Percentiles rank a stretch among this genome's conserved stretches.
Conservation (phyloP, 2,329 filamentous ascomycete genomes). For the Rugonectria rugulosa region DNA sequence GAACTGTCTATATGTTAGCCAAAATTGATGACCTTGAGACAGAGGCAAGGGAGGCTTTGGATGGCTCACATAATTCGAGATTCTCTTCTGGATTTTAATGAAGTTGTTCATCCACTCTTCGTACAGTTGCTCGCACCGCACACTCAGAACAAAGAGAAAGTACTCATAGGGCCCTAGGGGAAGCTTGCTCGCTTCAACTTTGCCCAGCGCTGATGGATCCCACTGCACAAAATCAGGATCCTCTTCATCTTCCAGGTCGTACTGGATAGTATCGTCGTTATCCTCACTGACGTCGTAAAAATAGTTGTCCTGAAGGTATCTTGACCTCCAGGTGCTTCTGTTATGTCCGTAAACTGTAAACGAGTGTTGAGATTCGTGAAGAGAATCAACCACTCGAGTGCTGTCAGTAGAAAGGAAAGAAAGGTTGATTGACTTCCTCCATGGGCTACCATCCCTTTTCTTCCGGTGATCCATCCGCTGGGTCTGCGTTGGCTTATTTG, state of each 20-base stretch:
- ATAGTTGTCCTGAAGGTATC: not conserved
- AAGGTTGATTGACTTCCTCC: not conserved
- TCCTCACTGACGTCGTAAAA: not conserved
- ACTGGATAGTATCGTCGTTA: conserved; percentile 7
- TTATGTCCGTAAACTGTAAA: conserved; percentile 1
- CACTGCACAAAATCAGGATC: not conserved
- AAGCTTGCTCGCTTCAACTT: not conserved
- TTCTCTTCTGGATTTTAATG: not conserved
- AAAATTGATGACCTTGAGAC: not conserved
- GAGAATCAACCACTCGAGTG: not conserved
- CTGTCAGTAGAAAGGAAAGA: not conserved
- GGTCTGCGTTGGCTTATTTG: not conserved
- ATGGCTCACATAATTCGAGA: not conserved
- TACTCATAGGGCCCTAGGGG: not conserved
- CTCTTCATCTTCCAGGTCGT: not conserved
- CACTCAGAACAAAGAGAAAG: not conserved
- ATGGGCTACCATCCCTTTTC: not conserved
- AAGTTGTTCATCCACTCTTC: not conserved
- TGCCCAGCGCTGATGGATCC: conserved; percentile 1
- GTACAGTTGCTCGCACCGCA: not conserved
- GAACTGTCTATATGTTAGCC: not conserved
- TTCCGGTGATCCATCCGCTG: not conserved
- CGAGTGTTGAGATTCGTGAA: conserved; percentile 6
- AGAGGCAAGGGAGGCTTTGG: not conserved
- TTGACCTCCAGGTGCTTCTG: not conserved